These are phyloP conservation scores for Pseudovirgaria hyperparasitica DNA, from an alignment of 2,329 filamentous ascomycete species.

Conservation along the genomic window DNA sequence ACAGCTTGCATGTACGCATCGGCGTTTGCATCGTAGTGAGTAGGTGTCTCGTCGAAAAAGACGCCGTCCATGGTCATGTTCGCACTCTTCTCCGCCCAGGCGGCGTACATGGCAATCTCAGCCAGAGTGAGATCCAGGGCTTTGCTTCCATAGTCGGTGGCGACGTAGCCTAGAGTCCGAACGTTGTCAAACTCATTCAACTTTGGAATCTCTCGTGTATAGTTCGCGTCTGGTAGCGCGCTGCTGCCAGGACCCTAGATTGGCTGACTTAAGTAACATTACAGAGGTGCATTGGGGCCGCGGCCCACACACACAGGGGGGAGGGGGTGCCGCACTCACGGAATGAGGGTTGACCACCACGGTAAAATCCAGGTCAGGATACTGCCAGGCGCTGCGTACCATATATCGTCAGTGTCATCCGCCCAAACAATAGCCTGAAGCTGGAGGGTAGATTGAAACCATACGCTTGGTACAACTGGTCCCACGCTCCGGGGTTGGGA, in stretches of 20 bases:
- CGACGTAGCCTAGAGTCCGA: constrained; percentile 37
- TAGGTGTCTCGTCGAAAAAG: constrained; percentile 37
- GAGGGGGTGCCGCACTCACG: too few relatives aligned
- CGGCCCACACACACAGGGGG: too few relatives aligned
- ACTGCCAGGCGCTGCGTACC: constrained; percentile 10
- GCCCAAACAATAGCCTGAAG: constrained; percentile 4
- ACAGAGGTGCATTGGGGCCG: too few relatives aligned
- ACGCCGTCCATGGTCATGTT: constrained; percentile 32
- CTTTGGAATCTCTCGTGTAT: constrained; percentile 27
- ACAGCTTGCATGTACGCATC: constrained; percentile 12
- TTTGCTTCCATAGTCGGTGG: constrained; percentile 33
- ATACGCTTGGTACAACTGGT: constrained; percentile 32
- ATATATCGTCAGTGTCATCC: constrained; percentile 7
- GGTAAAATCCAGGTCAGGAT: constrained; percentile 35
- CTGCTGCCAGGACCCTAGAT: constrained; percentile 34
- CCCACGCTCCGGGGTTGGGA: constrained; percentile 33
- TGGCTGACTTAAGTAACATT: too few relatives aligned
- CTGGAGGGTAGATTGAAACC: constrained; percentile 3
- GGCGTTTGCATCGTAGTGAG: constrained; percentile 8
- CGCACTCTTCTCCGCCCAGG: constrained; percentile 27
- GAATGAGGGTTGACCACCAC: constrained; percentile 36
- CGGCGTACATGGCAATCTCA: constrained; percentile 34
- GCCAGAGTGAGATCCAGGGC: constrained; percentile 11
- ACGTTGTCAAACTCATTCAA: constrained; percentile 34
- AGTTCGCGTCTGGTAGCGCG: constrained; percentile 30